Conservation (phyloP, 768 basidiomycete genomes). For the Trametes villosa region DNA sequence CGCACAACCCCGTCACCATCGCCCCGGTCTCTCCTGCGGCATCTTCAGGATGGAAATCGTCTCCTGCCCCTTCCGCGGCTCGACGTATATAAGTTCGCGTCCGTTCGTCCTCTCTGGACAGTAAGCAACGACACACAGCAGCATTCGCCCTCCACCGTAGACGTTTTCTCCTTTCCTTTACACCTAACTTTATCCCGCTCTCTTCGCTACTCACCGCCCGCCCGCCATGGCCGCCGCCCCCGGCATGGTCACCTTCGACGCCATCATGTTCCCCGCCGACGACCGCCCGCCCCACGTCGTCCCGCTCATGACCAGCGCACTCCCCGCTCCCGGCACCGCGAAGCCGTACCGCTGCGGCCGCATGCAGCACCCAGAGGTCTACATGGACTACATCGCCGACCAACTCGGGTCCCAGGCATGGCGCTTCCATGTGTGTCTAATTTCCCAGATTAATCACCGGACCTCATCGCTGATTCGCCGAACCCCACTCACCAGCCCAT, state of each 20-base stretch:
- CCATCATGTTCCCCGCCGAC: constrained; percentile 81
- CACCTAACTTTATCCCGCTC: constrained; percentile 11
- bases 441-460: constrained; percentile 18
- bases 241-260: constrained; percentile 61
- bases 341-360: constrained; percentile 52
- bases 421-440: constrained; percentile 65
- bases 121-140: constrained; percentile 16
- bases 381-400: constrained; percentile 87
- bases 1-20: constrained; percentile 14
- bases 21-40: constrained; percentile 3
- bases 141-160: constrained; percentile 8
- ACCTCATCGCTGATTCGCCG: constrained; percentile 19
- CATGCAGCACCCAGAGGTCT: constrained; percentile 82
- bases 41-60: neutral
- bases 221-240: constrained; percentile 42
- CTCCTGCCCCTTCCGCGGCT: constrained; percentile 6
- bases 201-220: neutral
- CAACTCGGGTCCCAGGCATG: constrained; percentile 68
- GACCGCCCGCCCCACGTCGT: constrained; percentile 76
- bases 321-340: constrained; percentile 15
- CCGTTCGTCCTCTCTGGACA: constrained; percentile 8
- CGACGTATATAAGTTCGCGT: constrained; percentile 22
- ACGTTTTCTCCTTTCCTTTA: constrained; percentile 12
- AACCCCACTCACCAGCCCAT: constrained; percentile 51
- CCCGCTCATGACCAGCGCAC: constrained; percentile 72